phyloP scores from a whole-genome alignment of 805 yeast species.

The Starmerella powellii region DNA sequence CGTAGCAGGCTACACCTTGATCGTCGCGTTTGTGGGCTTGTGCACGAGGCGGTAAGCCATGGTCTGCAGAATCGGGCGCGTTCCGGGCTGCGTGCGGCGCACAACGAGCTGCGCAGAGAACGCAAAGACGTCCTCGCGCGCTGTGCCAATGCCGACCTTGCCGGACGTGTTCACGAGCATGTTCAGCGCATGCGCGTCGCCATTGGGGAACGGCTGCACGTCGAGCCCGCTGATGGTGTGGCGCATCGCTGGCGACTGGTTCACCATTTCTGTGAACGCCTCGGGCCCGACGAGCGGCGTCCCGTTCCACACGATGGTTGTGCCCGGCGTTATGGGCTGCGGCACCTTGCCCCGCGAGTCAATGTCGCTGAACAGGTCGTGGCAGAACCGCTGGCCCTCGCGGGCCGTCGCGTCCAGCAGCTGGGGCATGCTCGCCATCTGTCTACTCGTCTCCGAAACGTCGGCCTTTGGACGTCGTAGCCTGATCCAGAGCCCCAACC shows the following conservation, averaged over 20 bases:
- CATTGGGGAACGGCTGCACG: slow-evolving; percentile 31
- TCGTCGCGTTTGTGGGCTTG: slow-evolving; percentile 25
- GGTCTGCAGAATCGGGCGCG: slow-evolving; percentile 21
- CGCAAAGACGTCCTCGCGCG: slow-evolving; percentile 25
- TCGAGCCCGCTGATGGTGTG: slow-evolving; percentile 31
- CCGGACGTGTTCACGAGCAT: slow-evolving; percentile 29
- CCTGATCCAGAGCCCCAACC: too few species aligned
- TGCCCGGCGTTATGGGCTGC: slow-evolving; percentile 24
- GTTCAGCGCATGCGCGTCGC: slow-evolving; percentile 20
- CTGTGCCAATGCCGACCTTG: slow-evolving; percentile 28
- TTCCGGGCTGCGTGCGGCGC: slow-evolving; percentile 19
- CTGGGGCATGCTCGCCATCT: slow-evolving; percentile 5
- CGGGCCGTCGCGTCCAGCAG: slow-evolving; percentile 21
- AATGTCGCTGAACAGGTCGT: slow-evolving; percentile 28
- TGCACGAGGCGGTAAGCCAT: slow-evolving; percentile 30
- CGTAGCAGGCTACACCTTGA: too few species aligned
- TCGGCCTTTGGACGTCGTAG: too few species aligned
- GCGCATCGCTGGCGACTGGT: slow-evolving; percentile 28
- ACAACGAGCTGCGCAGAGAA: slow-evolving; percentile 28
- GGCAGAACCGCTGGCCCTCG: slow-evolving; percentile 23
- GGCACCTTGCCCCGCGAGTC: slow-evolving; percentile 26
- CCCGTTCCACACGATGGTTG: slow-evolving; percentile 35
- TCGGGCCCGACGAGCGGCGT: slow-evolving; percentile 32
- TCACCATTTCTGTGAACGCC: slow-evolving; percentile 28
- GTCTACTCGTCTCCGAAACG: background rate